These are phyloP conservation scores for Mycena rosella DNA, from an alignment of 768 basidiomycete species.

Conservation along the genomic window DNA sequence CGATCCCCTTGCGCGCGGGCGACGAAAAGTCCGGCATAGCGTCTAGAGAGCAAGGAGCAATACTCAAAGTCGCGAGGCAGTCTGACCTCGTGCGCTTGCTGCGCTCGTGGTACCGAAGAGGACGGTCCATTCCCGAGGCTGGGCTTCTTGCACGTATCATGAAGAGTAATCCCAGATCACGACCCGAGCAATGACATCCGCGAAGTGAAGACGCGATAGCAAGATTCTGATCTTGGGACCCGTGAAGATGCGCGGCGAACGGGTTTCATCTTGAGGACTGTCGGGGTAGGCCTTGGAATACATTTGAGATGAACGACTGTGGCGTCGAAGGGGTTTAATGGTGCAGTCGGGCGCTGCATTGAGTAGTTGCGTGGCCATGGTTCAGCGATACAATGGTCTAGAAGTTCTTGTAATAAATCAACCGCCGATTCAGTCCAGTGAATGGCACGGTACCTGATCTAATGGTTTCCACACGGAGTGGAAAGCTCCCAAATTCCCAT, in stretches of 20 bases:
- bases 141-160: constrained; percentile 20
- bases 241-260: constrained; percentile 6
- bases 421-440: too few species aligned
- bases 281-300: background rate
- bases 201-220: background rate
- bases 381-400: too few species aligned
- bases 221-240: background rate
- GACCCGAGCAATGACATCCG: constrained; percentile 18
- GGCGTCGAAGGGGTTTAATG: too few species aligned
- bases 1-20: constrained; percentile 8
- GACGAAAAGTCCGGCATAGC: constrained; percentile 12
- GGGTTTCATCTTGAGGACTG: background rate
- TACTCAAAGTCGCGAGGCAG: background rate
- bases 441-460: too few species aligned
- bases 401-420: too few species aligned
- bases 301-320: background rate
- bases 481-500: too few species aligned
- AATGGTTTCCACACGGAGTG: too few species aligned
- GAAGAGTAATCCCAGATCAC: constrained; percentile 4
- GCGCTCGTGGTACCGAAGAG: constrained; percentile 19
- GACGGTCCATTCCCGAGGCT: constrained; percentile 5
- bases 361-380: too few species aligned
- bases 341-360: too few species aligned
- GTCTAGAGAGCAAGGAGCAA: background rate
- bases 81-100: background rate